Base-by-base conservation (phyloP, 805 yeast species). In the Candida tammaniensis region DNA sequence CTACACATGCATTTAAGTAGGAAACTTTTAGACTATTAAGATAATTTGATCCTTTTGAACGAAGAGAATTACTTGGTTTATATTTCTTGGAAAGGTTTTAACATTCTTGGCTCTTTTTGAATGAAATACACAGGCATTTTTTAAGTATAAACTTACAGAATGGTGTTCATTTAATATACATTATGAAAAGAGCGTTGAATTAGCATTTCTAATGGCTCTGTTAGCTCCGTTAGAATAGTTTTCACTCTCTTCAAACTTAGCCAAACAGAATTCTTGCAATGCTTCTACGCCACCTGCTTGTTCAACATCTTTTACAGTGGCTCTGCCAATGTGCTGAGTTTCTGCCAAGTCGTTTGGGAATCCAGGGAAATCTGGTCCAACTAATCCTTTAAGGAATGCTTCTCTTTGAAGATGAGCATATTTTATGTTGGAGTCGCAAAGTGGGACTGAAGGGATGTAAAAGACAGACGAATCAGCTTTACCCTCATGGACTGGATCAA, bases 401-500 rank as follows among this genome's bases (percentile, higher is more conserved):
- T 35, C 39, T 22, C 39, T 35, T 21, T 27, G 30, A 13, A 26
- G 12, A 13, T 27, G 30, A n/a, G 31, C 25, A 21, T 25, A 24
- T n/a, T 16, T 17, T 12, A 29, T 11, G 29, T 47, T 51, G 6
- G 38, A 30, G 3, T 39, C 43, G 29, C 49, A 41, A 33, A 64
- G 41, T 1, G 74, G 72, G 6, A 51, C 47, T 1, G 58, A 51
- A 2, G 68, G 64, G 31, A 54, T 55, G 40, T 59, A 68, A 38
- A 65, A 39, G 5, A 68, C 74, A 5, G 63, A 50, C 4, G 74
- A 62, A 38, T 63, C 64, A 7, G 34, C 23, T 2, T 24, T 23
- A 5, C 71, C 71, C 4, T 33, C 33, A 37, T 63, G 70, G 4
- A 44, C 54, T 12, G 49, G 37, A 31, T 68, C 72, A 16, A 68